Conservation (phyloP, 2,329 filamentous ascomycete genomes). For the Trematosphaeria pertusa region DNA sequence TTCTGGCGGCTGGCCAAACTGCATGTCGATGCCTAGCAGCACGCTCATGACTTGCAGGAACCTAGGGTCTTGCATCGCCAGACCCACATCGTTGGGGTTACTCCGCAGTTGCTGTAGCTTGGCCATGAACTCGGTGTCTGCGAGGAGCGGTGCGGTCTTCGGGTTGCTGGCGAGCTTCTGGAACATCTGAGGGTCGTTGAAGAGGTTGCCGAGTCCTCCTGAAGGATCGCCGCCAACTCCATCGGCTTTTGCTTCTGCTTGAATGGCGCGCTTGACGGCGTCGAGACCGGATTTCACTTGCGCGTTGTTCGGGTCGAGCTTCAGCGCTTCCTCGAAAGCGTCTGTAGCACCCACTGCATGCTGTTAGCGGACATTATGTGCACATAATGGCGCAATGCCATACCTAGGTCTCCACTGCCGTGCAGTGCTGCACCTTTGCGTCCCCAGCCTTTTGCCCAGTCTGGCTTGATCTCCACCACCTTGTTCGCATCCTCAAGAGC, state of each 20-base stretch:
- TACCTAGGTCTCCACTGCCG: conserved; percentile 80
- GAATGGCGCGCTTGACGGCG: conserved; percentile 86
- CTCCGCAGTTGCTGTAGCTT: conserved; percentile 83
- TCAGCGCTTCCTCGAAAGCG: conserved; percentile 92
- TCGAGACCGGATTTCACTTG: conserved; percentile 89
- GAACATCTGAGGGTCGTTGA: conserved; percentile 88
- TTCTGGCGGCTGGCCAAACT: conserved; percentile 64
- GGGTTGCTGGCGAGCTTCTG: conserved; percentile 93
- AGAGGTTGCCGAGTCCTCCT: conserved; percentile 86
- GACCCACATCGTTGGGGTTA: conserved; percentile 80
- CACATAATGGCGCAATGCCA: too few relatives aligned
- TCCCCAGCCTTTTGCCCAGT: conserved; percentile 97
- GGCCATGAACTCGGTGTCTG: conserved; percentile 85
- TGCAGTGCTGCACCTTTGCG: conserved; percentile 92
- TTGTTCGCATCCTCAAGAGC: conserved; percentile 91
- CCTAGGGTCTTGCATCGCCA: conserved; percentile 85
- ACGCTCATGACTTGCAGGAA: conserved; percentile 96
- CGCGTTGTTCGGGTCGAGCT: conserved; percentile 88
- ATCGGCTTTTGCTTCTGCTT: conserved; percentile 72
- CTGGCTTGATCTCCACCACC: conserved; percentile 91
- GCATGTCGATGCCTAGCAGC: conserved; percentile 91
- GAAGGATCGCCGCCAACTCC: conserved; percentile 69
- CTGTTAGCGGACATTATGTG: conserved; percentile 20
- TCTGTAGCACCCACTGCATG: conserved; percentile 75
- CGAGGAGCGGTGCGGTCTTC: conserved; percentile 83